Base-by-base conservation (phyloP, 768 basidiomycete genomes). In the Trametes elegans region DNA sequence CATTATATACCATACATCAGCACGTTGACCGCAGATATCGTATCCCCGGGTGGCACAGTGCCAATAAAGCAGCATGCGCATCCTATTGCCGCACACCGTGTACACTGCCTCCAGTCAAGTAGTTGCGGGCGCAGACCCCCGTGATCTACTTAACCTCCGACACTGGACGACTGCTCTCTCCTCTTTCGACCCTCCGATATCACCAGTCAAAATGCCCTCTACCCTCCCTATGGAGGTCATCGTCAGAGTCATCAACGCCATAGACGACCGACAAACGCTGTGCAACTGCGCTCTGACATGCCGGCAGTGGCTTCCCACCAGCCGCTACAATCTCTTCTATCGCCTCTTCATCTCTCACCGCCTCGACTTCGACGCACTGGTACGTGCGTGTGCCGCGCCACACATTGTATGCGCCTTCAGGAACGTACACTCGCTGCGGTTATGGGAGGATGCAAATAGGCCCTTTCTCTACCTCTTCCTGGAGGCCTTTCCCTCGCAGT, bases 381-480 rank as follows among this genome's bases (percentile, higher is more conserved):
- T 58, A 24, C 45, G 29, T 14, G 29, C 48, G 5, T 40, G 56
- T 14, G 35, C 32, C 9, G 40, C 35, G 16, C 28, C 48, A 2
- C 42, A 58, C 19, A 53, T 47, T 11, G 51, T 46, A 19, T 14
- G 31, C 9, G 39, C 44, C 21, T 34, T 41, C 39, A 24, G 24
- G 3, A 51, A 52, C 26, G 18, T 57, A 16, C 46, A 36, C 9
- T 51, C 50, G 14, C 32, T 57, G 11, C 45, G 42, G 29, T 45
- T 57, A 1, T 28, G 36, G 26, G 56, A 57, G 23, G 56, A 57
- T 38, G 14, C 42, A 14, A 46, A 40, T 8, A 45, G 26, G 19
- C 57, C 57, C 6, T 58, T 50, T 50, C 27, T 58, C n/a, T 41
- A 58, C 34, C 44, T 58, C 8, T 47, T 58, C 35, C 57, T 35